Evolutionary conservation across 2,329 filamentous ascomycete species (phyloP).

Genomic region (Gliomastix tumulicola): DNA sequence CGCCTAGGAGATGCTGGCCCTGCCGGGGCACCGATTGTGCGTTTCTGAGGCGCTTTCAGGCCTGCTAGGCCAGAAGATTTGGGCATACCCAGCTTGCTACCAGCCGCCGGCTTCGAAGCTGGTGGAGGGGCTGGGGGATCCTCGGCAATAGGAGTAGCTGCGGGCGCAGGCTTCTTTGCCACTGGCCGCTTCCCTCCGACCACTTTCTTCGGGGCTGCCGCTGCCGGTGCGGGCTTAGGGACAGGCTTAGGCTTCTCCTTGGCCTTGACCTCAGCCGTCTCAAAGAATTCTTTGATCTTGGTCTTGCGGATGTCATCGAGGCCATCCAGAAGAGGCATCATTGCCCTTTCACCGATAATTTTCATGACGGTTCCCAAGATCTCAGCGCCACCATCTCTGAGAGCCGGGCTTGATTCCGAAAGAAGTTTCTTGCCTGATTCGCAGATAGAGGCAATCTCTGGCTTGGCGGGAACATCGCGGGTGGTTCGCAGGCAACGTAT

Average conservation of each 20-base stretch:
- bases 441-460: conserved; percentile 79
- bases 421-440: conserved; percentile 85
- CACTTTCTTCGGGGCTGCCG: conserved; percentile 32
- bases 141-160: conserved; percentile 35
- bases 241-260: conserved; percentile 71
- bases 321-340: conserved; percentile 87
- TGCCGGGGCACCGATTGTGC: conserved; percentile 39
- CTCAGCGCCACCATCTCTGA: conserved; percentile 86
- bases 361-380: conserved; percentile 95
- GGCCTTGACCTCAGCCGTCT: conserved; percentile 45
- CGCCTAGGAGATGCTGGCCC: conserved; percentile 47
- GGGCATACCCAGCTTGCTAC: conserved; percentile 48
- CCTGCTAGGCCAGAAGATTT: conserved; percentile 46
- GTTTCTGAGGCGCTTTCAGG: conserved; percentile 54
- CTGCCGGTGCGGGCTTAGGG: conserved; percentile 40
- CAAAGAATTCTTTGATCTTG: conserved; percentile 91
- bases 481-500: conserved; percentile 80
- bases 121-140: conserved; percentile 49
- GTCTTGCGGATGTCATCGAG: conserved; percentile 92
- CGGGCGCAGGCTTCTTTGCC: conserved; percentile 36
- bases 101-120: conserved; percentile 40
- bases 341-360: conserved; percentile 92
- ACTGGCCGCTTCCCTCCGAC: conserved; percentile 32
- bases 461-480: conserved; percentile 72
- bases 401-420: conserved; percentile 77